These are phyloP conservation scores for Evernia prunastri DNA, from an alignment of 495 filamentous ascomycete species.

Conservation along the genomic window DNA sequence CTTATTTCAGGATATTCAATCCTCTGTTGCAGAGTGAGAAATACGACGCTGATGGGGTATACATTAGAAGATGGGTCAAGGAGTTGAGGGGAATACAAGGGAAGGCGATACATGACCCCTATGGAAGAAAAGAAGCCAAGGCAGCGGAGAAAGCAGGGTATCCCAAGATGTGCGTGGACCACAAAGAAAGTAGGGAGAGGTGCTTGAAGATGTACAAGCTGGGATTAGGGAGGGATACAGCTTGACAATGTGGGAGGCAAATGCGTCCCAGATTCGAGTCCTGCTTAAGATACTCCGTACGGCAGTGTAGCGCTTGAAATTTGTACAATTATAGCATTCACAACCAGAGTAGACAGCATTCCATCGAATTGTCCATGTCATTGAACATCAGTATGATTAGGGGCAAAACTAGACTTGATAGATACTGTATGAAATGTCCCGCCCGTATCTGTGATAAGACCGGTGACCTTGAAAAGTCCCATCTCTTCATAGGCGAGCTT, in stretches of 20 bases:
- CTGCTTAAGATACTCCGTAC: background rate
- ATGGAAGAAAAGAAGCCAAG: constrained; percentile 53
- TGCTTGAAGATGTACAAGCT: constrained; percentile 69
- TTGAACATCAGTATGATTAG: background rate
- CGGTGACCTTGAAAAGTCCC: constrained; percentile 61
- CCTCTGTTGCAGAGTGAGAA: constrained; percentile 80
- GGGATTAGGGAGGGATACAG: constrained; percentile 48
- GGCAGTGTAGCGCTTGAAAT: too few relatives aligned
- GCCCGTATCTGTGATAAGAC: constrained; percentile 95
- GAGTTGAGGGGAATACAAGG: constrained; percentile 54
- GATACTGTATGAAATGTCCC: constrained; percentile 59
- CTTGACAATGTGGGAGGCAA: constrained; percentile 23
- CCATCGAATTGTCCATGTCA: background rate
- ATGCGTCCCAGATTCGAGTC: background rate
- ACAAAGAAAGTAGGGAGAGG: constrained; percentile 58
- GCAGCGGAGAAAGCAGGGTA: constrained; percentile 50
- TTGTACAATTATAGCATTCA: background rate
- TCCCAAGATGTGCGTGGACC: constrained; percentile 67
- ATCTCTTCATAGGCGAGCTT: constrained; percentile 80
- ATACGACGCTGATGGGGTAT: constrained; percentile 55
- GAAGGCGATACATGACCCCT: constrained; percentile 73
- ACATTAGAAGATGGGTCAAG: constrained; percentile 55
- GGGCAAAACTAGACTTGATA: background rate
- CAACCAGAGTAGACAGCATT: background rate
- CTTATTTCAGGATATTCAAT: constrained; percentile 90